Conservation (phyloP, 2,329 filamentous ascomycete species). For the Beauveria sp. region DNA sequence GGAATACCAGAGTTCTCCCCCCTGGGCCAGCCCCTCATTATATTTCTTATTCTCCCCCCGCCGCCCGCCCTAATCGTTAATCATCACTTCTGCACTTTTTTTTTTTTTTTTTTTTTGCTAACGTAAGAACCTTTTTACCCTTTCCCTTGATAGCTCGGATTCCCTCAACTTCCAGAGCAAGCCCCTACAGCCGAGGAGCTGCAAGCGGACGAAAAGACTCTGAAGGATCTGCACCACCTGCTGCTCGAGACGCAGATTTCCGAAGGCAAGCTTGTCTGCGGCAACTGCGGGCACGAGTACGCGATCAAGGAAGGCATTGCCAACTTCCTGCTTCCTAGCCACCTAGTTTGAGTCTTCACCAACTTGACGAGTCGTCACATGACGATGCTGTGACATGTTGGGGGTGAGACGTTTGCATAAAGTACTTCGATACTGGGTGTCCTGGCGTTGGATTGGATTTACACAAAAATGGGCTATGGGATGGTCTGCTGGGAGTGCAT, state of each 20-base stretch:
- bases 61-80: too few relatives aligned
- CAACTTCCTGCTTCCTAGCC: conserved; percentile 89
- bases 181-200: conserved; percentile 56
- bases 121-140: not conserved
- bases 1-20: too few relatives aligned
- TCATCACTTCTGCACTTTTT: too few relatives aligned
- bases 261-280: conserved; percentile 84
- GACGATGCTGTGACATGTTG: not conserved
- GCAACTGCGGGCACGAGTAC: conserved; percentile 88
- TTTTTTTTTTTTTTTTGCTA: too few relatives aligned
- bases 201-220: conserved; percentile 57
- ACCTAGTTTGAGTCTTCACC: conserved; percentile 55
- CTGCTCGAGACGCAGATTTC: conserved; percentile 84
- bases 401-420: not conserved
- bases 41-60: too few relatives aligned
- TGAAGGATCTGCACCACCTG: conserved; percentile 72
- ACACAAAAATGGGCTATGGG: not conserved
- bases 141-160: conserved; percentile 55
- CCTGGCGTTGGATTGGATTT: conserved; percentile 3
- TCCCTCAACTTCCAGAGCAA: conserved; percentile 61
- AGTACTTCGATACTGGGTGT: not conserved
- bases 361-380: not conserved
- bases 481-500: not conserved
- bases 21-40: too few relatives aligned
- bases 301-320: conserved; percentile 91